Evolutionary conservation across 192 early-diverging fungal species (phyloP).

Genomic region (Linnemannia hyalina): DNA sequence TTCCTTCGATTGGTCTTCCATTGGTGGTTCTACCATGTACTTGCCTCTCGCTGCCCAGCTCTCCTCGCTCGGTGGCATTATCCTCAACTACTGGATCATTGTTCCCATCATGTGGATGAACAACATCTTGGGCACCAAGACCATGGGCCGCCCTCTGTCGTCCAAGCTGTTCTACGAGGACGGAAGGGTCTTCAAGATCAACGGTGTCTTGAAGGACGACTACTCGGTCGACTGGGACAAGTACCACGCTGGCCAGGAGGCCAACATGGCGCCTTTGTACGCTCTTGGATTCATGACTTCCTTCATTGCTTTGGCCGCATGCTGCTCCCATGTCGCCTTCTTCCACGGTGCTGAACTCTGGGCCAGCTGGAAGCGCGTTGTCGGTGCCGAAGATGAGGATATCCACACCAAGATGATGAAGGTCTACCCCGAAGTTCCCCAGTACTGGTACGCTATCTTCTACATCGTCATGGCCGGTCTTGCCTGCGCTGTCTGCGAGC

Average conservation of each 20-base stretch:
- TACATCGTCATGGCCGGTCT: constrained; percentile 53
- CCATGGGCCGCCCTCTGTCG: constrained; percentile 4
- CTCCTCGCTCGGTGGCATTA: constrained; percentile 15
- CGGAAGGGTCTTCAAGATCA: neutral
- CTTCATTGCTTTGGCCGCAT: constrained; percentile 64
- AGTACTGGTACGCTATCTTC: constrained; percentile 61
- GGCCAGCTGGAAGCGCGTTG: constrained; percentile 36
- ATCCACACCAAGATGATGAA: constrained; percentile 76
- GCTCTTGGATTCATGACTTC: constrained; percentile 61
- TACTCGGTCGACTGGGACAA: constrained; percentile 36
- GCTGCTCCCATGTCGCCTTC: constrained; percentile 66
- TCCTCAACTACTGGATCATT: constrained; percentile 48
- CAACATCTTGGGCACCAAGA: constrained; percentile 42
- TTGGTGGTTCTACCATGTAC: constrained; percentile 26
- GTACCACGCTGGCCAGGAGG: constrained; percentile 55
- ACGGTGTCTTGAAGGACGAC: constrained; percentile 52
- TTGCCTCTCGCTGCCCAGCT: constrained; percentile 6
- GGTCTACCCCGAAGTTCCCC: constrained; percentile 64
- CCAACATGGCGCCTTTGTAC: constrained; percentile 49
- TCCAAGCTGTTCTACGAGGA: constrained; percentile 4
- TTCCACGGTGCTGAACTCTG: constrained; percentile 71
- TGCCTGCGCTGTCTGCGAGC: constrained; percentile 38
- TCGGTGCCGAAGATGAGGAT: constrained; percentile 30
- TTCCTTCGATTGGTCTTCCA: constrained; percentile 53
- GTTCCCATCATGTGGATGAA: constrained; percentile 46